Evolutionary conservation across 257 asterid species (phyloP), one percentile per base, ranked within the genome.

Genomic region (Salvia miltiorrhiza): DNA sequence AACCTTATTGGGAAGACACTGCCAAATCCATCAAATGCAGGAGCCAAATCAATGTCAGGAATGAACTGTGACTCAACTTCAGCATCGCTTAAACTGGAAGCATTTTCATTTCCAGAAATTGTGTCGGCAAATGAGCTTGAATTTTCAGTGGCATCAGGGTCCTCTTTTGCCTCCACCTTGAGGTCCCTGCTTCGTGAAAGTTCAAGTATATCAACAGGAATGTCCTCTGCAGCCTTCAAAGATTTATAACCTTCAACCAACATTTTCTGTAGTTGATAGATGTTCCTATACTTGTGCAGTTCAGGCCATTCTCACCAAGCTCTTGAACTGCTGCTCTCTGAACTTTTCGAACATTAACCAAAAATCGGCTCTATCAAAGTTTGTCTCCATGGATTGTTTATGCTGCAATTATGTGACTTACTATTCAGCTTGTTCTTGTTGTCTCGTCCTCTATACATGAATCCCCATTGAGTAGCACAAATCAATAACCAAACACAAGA

Each of bases 91-190:
- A 80, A 44, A 44, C 85, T 94, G 49, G 84, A 81, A 64, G 63
- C 76, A 67, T 83, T 81, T 78, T 80, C 95, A 48, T 86, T 79
- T 59, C 82, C 87, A 32, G 96, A 88, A 71, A 72, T 54, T 35
- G 93, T 80, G 81, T 83, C 79, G 20, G 79, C 94, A 68, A 92
- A 92, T 78, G 97, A 92, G 74, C 97, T 92, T 39, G 97, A 87
- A 83, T 89, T 79, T 77, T 92, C 96, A 50, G 97, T 92, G 60
- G 87, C 93, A 56, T 92, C 95, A 0, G 92, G 93, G 76, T 92
- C 95, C 47, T 82, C 92, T 81, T 83, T 87, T 0, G 89, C 80
- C 69, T 74, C 82, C 56, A 83, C 64, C 70, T 57, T 83, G 70
- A 72, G 64, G 65, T 84, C 92, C 39, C 67, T 67, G 67, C 59